Conservation (phyloP, 1,284 basidiomycete genomes). For the Microbotryomycetes sp. region DNA sequence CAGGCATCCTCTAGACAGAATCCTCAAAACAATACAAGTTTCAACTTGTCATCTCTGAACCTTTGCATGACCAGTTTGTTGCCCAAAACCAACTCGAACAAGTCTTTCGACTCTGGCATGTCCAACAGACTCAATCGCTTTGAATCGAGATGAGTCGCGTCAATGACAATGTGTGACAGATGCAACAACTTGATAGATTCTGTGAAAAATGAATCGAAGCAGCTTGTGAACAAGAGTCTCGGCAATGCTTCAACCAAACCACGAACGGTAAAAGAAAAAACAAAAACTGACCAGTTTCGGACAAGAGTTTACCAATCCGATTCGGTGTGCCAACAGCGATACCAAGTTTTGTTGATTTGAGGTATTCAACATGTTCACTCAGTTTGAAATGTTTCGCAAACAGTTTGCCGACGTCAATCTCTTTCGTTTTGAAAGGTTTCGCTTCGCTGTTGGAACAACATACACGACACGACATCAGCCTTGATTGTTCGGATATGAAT, state of each 20-base stretch:
- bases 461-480: conserved; percentile 48
- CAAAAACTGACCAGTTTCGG: conserved; percentile 64
- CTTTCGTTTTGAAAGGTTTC: conserved; percentile 51
- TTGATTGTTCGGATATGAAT: background rate
- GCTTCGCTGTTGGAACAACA: conserved; percentile 50
- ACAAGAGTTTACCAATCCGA: conserved; percentile 68
- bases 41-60: conserved; percentile 62
- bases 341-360: conserved; percentile 65
- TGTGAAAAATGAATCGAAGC: background rate
- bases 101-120: conserved; percentile 71
- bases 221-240: too few relatives aligned
- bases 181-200: conserved; percentile 63
- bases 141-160: conserved; percentile 56
- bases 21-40: conserved; percentile 65
- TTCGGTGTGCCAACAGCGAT: conserved; percentile 75
- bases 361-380: conserved; percentile 65
- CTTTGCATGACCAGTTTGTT: conserved; percentile 55
- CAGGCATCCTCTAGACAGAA: background rate
- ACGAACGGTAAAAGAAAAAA: background rate
- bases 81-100: conserved; percentile 66
- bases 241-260: background rate
- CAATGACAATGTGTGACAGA: conserved; percentile 71
- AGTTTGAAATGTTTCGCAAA: conserved; percentile 82
- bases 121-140: conserved; percentile 69
- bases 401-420: conserved; percentile 68